These are phyloP conservation scores for Glycine latifolia DNA, from an alignment of 306 rosid species.

Conservation along the genomic window DNA sequence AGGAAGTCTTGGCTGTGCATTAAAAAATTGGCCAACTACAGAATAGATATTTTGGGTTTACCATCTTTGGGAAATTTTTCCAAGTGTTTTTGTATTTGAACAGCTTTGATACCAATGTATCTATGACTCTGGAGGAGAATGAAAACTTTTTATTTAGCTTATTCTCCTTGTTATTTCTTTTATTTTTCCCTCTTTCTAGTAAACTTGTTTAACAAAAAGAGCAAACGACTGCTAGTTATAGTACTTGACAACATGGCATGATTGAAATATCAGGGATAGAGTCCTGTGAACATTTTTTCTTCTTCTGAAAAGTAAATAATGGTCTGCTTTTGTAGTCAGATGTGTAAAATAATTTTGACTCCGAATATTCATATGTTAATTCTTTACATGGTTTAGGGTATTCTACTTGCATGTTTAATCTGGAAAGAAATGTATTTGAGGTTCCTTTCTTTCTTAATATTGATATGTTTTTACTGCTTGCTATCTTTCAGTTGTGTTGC, in stretches of 20 bases:
- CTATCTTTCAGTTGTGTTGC: conserved; percentile 61
- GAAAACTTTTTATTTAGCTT: neutral
- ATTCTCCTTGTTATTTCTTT: neutral
- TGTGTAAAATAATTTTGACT: conserved; percentile 11
- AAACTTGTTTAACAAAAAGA: neutral
- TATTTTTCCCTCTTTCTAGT: neutral
- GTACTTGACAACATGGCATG: neutral
- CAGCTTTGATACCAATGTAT: conserved; percentile 3
- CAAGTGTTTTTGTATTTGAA: neutral
- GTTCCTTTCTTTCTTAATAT: conserved; percentile 31
- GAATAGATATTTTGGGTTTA: neutral
- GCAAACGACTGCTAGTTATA: neutral
- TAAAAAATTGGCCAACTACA: conserved; percentile 4
- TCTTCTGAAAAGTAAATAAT: neutral
- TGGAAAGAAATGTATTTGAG: neutral
- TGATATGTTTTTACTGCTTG: conserved; percentile 37
- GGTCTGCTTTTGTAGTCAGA: neutral
- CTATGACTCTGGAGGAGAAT: conserved; percentile 13
- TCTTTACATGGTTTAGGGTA: conserved; percentile 2
- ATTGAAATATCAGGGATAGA: conserved; percentile 4
- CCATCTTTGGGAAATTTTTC: neutral
- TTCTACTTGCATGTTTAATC: conserved; percentile 10
- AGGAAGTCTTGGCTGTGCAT: neutral
- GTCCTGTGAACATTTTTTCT: neutral
- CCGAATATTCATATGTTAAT: conserved; percentile 10